Evolutionary conservation across 148 eudicot species (phyloP).

Genomic region (Drosera capensis): DNA sequence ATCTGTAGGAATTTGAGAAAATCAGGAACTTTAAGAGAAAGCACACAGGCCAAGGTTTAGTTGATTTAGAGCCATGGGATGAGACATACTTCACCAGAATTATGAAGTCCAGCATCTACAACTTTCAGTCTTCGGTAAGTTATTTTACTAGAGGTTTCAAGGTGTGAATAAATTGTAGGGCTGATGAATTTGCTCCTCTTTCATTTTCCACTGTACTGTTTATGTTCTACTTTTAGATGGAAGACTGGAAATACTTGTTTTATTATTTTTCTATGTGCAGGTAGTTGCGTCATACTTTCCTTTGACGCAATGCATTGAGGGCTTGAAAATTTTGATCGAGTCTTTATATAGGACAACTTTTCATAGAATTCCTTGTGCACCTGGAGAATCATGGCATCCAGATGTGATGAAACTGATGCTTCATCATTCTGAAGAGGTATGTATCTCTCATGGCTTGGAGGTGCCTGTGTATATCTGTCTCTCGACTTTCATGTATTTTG

Average conservation of each 20-base stretch:
- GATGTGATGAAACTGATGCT: slow-evolving; percentile 89
- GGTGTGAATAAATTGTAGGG: not conserved
- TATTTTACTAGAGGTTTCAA: not conserved
- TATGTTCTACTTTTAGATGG: not conserved
- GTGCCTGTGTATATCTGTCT: not conserved
- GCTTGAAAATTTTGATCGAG: slow-evolving; percentile 68
- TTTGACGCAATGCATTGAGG: slow-evolving; percentile 72
- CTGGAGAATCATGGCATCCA: slow-evolving; percentile 98
- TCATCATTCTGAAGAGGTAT: slow-evolving; percentile 87
- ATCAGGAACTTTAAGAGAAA: slow-evolving; percentile 50
- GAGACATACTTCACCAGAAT: slow-evolving; percentile 66
- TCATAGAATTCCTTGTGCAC: slow-evolving; percentile 47
- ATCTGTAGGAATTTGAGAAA: slow-evolving; percentile 45
- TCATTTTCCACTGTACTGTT: not conserved
- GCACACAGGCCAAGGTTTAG: slow-evolving; percentile 30
- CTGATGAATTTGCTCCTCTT: not conserved
- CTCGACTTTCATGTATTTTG: not conserved
- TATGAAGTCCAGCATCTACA: slow-evolving; percentile 59
- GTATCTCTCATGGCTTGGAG: slow-evolving; percentile 4
- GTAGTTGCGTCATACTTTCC: slow-evolving; percentile 82
- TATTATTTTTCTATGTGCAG: slow-evolving; percentile 25
- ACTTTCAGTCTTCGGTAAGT: slow-evolving; percentile 62
- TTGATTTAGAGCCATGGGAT: slow-evolving; percentile 89
- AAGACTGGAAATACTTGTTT: not conserved
- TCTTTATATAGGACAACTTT: slow-evolving; percentile 75